Conservation (phyloP, 257 asterid species). For the Primulina huaijiensis region DNA sequence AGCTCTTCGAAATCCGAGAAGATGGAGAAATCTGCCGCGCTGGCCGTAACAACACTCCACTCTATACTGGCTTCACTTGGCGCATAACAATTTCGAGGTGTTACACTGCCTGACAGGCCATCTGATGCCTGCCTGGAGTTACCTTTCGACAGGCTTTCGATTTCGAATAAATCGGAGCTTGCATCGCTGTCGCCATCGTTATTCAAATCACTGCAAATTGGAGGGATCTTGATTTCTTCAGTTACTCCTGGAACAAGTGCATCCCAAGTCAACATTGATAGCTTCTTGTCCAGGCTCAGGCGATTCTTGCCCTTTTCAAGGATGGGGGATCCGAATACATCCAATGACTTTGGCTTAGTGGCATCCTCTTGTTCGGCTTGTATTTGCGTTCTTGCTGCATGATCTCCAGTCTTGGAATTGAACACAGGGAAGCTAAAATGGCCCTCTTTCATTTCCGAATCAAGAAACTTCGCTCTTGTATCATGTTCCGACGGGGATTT, state of each 20-base stretch:
- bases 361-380: conserved; percentile 22
- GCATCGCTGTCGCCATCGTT: conserved; percentile 63
- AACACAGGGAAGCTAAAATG: conserved; percentile 30
- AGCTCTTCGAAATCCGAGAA: conserved; percentile 54
- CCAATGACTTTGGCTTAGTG: conserved; percentile 28
- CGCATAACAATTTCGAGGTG: conserved; percentile 50
- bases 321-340: conserved; percentile 44
- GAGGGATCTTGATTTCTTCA: conserved; percentile 35
- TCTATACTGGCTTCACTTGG: conserved; percentile 92
- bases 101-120: conserved; percentile 31
- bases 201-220: conserved; percentile 36
- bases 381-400: conserved; percentile 10
- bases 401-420: conserved; percentile 26
- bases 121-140: conserved; percentile 47
- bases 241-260: conserved; percentile 40
- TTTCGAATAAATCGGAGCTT: conserved; percentile 81
- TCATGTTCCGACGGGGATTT: not conserved
- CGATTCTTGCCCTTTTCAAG: conserved; percentile 25
- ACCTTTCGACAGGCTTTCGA: conserved; percentile 62
- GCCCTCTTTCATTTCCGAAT: conserved; percentile 10
- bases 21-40: conserved; percentile 64
- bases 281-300: conserved; percentile 32
- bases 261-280: conserved; percentile 60
- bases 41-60: conserved; percentile 83
- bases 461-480: not conserved